These are phyloP conservation scores for Pichia sp. DNA, from an alignment of 1,139 yeast genomes.

Conservation along the genomic window DNA sequence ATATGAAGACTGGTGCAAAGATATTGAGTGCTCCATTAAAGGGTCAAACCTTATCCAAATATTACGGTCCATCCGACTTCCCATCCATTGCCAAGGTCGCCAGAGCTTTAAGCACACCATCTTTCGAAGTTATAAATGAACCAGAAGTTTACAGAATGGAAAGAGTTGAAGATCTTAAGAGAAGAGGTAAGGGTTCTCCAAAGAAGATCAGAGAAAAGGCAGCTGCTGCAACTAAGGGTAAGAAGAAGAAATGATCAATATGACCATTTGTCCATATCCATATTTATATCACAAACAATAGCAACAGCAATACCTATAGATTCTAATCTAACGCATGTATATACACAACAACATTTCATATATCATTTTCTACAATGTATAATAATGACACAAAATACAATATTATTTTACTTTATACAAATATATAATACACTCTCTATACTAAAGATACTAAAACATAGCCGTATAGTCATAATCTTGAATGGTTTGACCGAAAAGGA, in stretches of 20 bases:
- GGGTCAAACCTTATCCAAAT: constrained; percentile 71
- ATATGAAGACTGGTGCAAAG: constrained; percentile 73
- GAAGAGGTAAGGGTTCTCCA: constrained; percentile 94
- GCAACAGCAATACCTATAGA: not conserved
- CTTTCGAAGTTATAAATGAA: constrained; percentile 58
- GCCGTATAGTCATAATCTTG: constrained; percentile 29
- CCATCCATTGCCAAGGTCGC: constrained; percentile 46
- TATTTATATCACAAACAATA: not conserved
- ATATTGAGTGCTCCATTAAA: constrained; percentile 68
- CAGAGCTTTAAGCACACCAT: constrained; percentile 25
- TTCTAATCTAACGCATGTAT: not conserved
- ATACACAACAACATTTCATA: not conserved
- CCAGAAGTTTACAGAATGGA: constrained; percentile 68
- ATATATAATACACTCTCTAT: not conserved
- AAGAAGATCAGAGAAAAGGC: constrained; percentile 60
- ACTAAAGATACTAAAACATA: constrained; percentile 26
- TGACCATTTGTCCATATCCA: no score
- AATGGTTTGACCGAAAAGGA: constrained; percentile 30
- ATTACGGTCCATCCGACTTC: constrained; percentile 75
- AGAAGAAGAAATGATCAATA: constrained; percentile 30
- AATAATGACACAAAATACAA: not conserved
- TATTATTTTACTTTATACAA: not conserved
- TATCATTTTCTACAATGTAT: constrained; percentile 2
- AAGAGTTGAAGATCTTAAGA: constrained; percentile 67
- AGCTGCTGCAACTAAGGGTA: constrained; percentile 41